These are phyloP conservation scores for Kwoniella bestiolae DNA, from an alignment of 768 basidiomycete genomes.

Conservation along the genomic window DNA sequence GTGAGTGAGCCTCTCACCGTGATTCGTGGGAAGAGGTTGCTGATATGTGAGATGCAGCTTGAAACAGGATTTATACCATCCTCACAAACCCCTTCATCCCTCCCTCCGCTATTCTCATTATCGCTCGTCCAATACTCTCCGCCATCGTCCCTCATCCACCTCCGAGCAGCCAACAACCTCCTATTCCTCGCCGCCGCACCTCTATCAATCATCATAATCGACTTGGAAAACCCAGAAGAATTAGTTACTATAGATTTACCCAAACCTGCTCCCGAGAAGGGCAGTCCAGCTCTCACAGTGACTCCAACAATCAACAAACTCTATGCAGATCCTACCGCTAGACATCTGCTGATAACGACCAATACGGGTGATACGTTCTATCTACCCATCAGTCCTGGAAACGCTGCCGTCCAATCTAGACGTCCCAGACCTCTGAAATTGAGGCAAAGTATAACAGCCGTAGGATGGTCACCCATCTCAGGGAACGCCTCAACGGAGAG, in stretches of 20 bases:
- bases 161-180: constrained; percentile 83
- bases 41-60: constrained; percentile 46
- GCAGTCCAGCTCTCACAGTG: constrained; percentile 57
- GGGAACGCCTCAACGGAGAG: constrained; percentile 60
- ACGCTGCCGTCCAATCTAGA: constrained; percentile 60
- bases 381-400: constrained; percentile 62
- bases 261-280: constrained; percentile 63
- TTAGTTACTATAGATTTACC: constrained; percentile 71
- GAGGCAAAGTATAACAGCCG: constrained; percentile 83
- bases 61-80: constrained; percentile 58
- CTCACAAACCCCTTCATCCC: constrained; percentile 24
- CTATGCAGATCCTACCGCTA: constrained; percentile 90
- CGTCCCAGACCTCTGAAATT: constrained; percentile 78
- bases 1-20: constrained; percentile 46
- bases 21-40: constrained; percentile 28
- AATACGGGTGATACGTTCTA: constrained; percentile 93
- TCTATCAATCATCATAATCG: constrained; percentile 82
- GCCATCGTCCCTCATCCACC: constrained; percentile 77
- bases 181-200: constrained; percentile 80
- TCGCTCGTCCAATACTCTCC: constrained; percentile 79
- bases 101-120: constrained; percentile 50
- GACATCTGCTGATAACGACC: constrained; percentile 86
- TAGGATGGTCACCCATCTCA: constrained; percentile 83
- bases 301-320: constrained; percentile 68
- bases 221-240: constrained; percentile 83